phyloP scores from a whole-genome alignment of 768 basidiomycete genomes.

The Russula lepida region DNA sequence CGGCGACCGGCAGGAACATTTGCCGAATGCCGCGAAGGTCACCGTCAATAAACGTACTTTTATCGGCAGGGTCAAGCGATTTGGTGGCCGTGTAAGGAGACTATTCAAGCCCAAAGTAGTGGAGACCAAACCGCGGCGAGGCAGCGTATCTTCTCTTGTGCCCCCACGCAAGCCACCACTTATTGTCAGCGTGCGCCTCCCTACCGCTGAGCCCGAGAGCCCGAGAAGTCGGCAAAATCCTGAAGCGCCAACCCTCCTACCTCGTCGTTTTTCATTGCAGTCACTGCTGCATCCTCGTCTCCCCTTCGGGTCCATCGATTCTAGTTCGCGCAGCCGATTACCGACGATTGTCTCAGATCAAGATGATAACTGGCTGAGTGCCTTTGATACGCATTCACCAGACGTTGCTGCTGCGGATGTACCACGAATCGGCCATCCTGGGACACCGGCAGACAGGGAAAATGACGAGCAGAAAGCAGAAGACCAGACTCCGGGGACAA shows the following conservation, averaged over 20 bases:
- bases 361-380: background rate
- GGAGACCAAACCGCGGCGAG: conserved; percentile 7
- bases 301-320: background rate
- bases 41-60: conserved; percentile 13
- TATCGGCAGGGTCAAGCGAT: conserved; percentile 12
- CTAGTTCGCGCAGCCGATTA: conserved; percentile 7
- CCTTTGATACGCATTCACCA: background rate
- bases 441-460: background rate
- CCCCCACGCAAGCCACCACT: background rate
- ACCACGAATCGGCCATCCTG: background rate
- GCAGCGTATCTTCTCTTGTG: conserved; percentile 5
- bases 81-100: conserved; percentile 17
- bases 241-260: background rate
- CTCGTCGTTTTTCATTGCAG: conserved; percentile 18
- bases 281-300: conserved; percentile 13
- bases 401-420: background rate
- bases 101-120: conserved; percentile 10
- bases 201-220: background rate
- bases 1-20: background rate
- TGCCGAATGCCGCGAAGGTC: background rate
- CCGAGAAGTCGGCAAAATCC: background rate
- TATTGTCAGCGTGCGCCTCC: conserved; percentile 10
- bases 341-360: conserved; percentile 3
- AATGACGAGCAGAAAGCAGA: background rate
- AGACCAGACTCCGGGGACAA: background rate